Percentiles rank a stretch among this genome's conserved stretches.
These are phyloP conservation scores for Boletus mariae DNA, from an alignment of 1,284 basidiomycete genomes.

Conservation along the genomic window DNA sequence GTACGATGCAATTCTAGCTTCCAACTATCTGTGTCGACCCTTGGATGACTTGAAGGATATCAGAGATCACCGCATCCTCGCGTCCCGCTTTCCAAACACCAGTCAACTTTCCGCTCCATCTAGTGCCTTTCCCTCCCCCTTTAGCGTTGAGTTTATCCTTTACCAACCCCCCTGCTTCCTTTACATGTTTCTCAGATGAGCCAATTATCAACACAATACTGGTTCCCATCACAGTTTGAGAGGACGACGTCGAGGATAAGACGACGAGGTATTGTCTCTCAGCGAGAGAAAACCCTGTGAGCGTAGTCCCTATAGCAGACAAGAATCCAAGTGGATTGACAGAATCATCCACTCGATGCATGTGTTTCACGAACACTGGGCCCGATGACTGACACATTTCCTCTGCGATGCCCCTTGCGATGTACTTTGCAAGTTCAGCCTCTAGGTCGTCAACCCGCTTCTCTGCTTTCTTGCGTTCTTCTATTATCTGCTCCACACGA, in stretches of 20 bases:
- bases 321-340: constrained; percentile 60
- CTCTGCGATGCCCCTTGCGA: constrained; percentile 46
- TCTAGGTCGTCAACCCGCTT: constrained; percentile 65
- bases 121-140: constrained; percentile 60
- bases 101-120: constrained; percentile 58
- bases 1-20: neutral
- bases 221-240: constrained; percentile 46
- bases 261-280: constrained; percentile 47
- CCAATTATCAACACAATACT: constrained; percentile 46
- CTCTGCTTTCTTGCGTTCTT: constrained; percentile 58
- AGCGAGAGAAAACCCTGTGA: constrained; percentile 35
- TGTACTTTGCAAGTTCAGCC: constrained; percentile 58
- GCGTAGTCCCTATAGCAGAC: constrained; percentile 50
- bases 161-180: constrained; percentile 54
- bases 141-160: constrained; percentile 57
- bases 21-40: neutral
- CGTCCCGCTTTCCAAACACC: constrained; percentile 50
- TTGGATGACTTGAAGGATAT: constrained; percentile 35
- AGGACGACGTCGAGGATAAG: constrained; percentile 59
- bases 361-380: constrained; percentile 40
- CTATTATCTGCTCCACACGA: constrained; percentile 65
- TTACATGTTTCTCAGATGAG: constrained; percentile 57
- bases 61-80: constrained; percentile 41
- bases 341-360: constrained; percentile 62
- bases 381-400: constrained; percentile 27